Evolutionary conservation across 176 grass and related monocot genomes (phyloP).

Genomic region (Alloteropsis semialata): DNA sequence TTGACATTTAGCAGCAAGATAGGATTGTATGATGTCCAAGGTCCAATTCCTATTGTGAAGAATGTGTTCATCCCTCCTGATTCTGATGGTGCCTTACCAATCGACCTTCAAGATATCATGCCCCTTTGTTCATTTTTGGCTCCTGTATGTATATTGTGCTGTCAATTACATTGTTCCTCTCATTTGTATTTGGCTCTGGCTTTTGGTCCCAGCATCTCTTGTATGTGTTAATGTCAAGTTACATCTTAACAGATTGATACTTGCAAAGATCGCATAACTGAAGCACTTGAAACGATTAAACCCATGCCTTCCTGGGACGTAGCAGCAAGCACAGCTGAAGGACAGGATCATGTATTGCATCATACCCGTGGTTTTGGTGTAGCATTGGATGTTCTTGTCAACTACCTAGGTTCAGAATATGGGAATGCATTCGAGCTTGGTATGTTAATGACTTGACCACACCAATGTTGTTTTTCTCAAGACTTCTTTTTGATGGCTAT

Average conservation of each 20-base stretch:
- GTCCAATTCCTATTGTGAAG: slow-evolving; percentile 82
- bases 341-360: slow-evolving; percentile 60
- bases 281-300: slow-evolving; percentile 79
- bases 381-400: slow-evolving; percentile 67
- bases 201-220: slow-evolving; percentile 14
- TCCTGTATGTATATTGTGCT: slow-evolving; percentile 59
- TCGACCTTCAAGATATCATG: slow-evolving; percentile 84
- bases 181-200: slow-evolving; percentile 12
- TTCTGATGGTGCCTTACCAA: slow-evolving; percentile 49
- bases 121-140: slow-evolving; percentile 85
- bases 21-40: slow-evolving; percentile 97
- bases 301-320: slow-evolving; percentile 78
- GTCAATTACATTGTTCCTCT: not conserved
- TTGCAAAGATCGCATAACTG: slow-evolving; percentile 73
- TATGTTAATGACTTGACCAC: slow-evolving; percentile 36
- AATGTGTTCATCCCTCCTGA: slow-evolving; percentile 79
- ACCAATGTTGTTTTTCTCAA: slow-evolving; percentile 21
- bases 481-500: slow-evolving; percentile 19
- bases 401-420: slow-evolving; percentile 77
- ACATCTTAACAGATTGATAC: slow-evolving; percentile 62
- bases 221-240: slow-evolving; percentile 31
- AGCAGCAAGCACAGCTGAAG: slow-evolving; percentile 50
- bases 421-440: slow-evolving; percentile 75
- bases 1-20: slow-evolving; percentile 93
- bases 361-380: slow-evolving; percentile 74